Evolutionary conservation across 1,139 yeast genomes (phyloP), one percentile per base, ranked within the genome.

Genomic region (Sugiyamaella japonica): DNA sequence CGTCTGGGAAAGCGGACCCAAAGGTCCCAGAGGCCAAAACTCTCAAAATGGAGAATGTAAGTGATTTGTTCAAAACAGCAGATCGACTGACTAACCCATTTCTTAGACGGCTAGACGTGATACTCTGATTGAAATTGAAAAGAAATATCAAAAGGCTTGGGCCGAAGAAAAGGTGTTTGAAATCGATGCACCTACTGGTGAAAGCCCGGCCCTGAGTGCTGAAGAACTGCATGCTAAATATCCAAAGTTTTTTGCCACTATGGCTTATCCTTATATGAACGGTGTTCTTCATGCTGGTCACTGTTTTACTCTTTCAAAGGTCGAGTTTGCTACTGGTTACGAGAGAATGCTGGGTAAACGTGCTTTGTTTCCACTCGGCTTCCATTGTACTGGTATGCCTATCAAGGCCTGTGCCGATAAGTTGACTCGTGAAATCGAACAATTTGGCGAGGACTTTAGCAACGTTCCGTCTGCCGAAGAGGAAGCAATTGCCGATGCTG

Each of bases 301-400:
- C 72, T 84, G 91, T 64, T 95, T 93, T 76, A 93, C 99, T 41
- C 79, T 93, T 64, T 89, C 98, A 56, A 95, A 95, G 75, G 95
- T 84, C 52, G 99, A 95, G 73, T 95, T 87, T 71, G 87, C 95
- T 53, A 80, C 89, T 56, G 98, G 99, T 55, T 95, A 86, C 69
- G 97, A 93, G 75, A 84, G 98, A 74, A 87, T 95, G 93, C 80
- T 81, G 67, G 98, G 98, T 62, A 89, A 87, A 74, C 82, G 87
- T 66, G 97, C 97, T 36, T 77, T 93, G 60, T 93, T 89, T 76
- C 99, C 99, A 51, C 80, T 95, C 59, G 99, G 99, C 53, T 93
- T 93, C 85, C 99, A 93, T 74, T 95, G 99, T 80, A 93, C 99
- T 44, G 99, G 99, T 78, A 87, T 93, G 97, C 99, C 99, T 56